These are phyloP conservation scores for Magnolia sinica DNA, from an alignment of 164 flowering plant species.

Conservation along the genomic window DNA sequence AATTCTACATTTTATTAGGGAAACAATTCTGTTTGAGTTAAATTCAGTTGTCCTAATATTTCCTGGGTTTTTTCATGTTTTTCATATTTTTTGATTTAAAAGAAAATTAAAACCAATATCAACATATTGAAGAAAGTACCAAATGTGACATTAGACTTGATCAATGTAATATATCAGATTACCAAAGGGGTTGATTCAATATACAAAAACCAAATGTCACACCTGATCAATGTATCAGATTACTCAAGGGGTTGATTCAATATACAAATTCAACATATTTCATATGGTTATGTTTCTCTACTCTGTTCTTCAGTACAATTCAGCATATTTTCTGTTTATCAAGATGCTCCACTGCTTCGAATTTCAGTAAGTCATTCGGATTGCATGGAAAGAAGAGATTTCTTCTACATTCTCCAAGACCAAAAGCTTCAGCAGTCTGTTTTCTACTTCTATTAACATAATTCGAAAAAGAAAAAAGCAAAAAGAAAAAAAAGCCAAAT, in stretches of 20 bases:
- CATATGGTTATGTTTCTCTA: too few species aligned
- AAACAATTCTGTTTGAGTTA: neutral
- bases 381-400: neutral
- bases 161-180: neutral
- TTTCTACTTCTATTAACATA: neutral
- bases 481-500: constrained; percentile 1
- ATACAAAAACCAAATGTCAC: too few species aligned
- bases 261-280: too few species aligned
- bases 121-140: neutral
- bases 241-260: too few species aligned
- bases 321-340: too few species aligned
- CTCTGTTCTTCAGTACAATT: too few species aligned
- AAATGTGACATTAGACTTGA: neutral
- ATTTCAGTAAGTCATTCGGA: too few species aligned
- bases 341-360: too few species aligned
- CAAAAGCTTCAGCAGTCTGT: neutral
- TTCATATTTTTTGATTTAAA: neutral
- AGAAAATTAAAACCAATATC: too few species aligned
- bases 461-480: neutral
- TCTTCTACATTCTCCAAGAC: neutral
- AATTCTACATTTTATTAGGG: neutral
- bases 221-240: too few species aligned
- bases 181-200: neutral
- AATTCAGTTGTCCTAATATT: neutral
- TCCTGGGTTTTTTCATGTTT: neutral